Base-by-base conservation (phyloP, 495 filamentous ascomycete genomes). In the Daldinia decipiens region DNA sequence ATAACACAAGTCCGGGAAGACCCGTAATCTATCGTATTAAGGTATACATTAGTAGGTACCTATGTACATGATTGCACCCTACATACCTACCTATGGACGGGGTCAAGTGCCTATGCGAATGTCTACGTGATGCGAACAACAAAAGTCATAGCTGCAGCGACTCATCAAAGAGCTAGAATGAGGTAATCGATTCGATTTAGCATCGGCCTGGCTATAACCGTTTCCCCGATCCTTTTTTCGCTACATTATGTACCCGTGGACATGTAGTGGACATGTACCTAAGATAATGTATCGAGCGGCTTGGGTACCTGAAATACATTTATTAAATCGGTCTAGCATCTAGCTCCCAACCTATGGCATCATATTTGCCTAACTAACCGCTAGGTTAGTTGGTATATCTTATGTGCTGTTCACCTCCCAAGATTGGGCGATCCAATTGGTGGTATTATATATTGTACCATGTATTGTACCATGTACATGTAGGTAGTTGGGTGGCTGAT, bases 341-440 rank as follows among this genome's bases (percentile, higher is more conserved):
- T 43, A 61, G 59, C 43, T 65, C 38, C 26, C 29, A 45, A n/a
- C 36, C 19, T 66, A 69, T 66, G 61, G 65, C 65, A 62, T 69
- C 70, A 68, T 65, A 47, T 65, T 68, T 59, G 43, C 63, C 58
- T 43, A 63, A 59, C 65, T 62, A 68, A 73, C 51, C 61, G 70
- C 70, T 73, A 65, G 65, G 65, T 59, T 24, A 32, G 26, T 43
- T n/a, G n/a, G 45, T 36, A 11, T 38, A 24, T 24, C 24, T 55
- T 50, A 15, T 58, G 36, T 17, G 51, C 47, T 45, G 51, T 45
- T 40, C 39, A 45, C 50, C 24, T 7, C 50, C 50, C 2, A 21
- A 52, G 58, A 72, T 72, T 72, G 70, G 63, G 31, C 39, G 19
- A 57, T 61, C 45, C 26, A 54, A 67, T 67, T 67, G 69, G 64